A percentile compares a stretch with the other conserved stretches of the same genome.
Evolutionary conservation across 1,139 yeast genomes (phyloP).

Genomic region (Taiozyma sp.): DNA sequence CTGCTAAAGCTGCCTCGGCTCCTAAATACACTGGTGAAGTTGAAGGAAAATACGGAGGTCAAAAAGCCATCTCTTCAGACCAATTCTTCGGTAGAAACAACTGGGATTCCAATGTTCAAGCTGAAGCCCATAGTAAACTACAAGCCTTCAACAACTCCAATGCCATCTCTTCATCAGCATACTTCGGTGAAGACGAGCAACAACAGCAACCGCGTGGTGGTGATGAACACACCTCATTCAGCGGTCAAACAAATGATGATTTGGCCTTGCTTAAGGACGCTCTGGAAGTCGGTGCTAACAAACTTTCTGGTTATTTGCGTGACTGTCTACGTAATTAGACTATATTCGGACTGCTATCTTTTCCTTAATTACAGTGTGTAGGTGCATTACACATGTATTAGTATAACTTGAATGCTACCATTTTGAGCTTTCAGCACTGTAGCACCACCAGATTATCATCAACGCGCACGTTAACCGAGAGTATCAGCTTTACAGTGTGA

Average conservation of each 20-base stretch:
- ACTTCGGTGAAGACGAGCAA: conserved; percentile 76
- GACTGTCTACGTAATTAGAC: conserved; percentile 47
- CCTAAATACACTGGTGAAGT: conserved; percentile 64
- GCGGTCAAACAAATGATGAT: conserved; percentile 82
- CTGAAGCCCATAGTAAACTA: conserved; percentile 75
- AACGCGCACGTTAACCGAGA: too few relatives aligned
- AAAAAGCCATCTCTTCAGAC: conserved; percentile 94
- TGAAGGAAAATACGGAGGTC: conserved; percentile 74
- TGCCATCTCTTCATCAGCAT: conserved; percentile 85
- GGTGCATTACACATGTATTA: background rate
- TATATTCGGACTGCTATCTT: background rate
- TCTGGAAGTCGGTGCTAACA: conserved; percentile 91
- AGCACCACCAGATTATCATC: too few relatives aligned
- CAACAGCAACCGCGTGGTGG: conserved; percentile 28
- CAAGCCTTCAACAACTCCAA: conserved; percentile 83
- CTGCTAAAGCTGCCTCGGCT: conserved; percentile 38
- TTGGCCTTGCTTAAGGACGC: conserved; percentile 85
- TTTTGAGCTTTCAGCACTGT: too few relatives aligned
- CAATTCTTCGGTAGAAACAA: conserved; percentile 88
- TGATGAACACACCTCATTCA: conserved; percentile 40
- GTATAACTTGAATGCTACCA: too few relatives aligned
- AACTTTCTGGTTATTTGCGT: conserved; percentile 59
- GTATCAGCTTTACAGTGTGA: too few relatives aligned
- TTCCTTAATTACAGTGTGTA: background rate
- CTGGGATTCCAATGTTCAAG: conserved; percentile 72